Conservation (phyloP, 2,329 filamentous ascomycete genomes). For the Cordyceps farinosa region DNA sequence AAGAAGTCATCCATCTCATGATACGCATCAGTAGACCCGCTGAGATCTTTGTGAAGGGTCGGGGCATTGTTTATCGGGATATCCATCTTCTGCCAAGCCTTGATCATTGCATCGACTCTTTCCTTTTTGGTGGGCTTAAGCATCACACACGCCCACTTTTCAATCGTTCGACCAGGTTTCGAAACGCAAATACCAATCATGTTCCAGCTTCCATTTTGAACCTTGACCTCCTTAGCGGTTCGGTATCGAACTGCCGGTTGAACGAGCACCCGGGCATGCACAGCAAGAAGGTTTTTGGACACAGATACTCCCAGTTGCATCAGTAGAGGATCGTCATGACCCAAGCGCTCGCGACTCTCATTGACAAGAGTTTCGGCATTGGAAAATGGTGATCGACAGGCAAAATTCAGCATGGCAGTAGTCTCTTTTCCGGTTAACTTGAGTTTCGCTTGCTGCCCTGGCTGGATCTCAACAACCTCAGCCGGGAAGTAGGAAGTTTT, state of each 20-base stretch:
- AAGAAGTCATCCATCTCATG: conserved; percentile 32
- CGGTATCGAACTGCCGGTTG: conserved; percentile 60
- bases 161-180: conserved; percentile 43
- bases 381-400: conserved; percentile 60
- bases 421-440: conserved; percentile 61
- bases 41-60: not conserved
- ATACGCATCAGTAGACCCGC: conserved; percentile 14
- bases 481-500: conserved; percentile 63
- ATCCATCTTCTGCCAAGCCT: conserved; percentile 29
- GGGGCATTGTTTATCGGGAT: conserved; percentile 34
- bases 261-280: conserved; percentile 65
- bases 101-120: conserved; percentile 32
- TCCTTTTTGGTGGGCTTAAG: conserved; percentile 30
- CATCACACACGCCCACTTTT: conserved; percentile 49
- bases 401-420: conserved; percentile 66
- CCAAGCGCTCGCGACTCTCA: conserved; percentile 54
- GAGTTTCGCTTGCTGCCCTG: conserved; percentile 60
- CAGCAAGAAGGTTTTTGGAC: conserved; percentile 61
- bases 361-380: conserved; percentile 65
- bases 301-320: conserved; percentile 61
- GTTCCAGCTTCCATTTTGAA: conserved; percentile 65
- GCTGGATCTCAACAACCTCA: conserved; percentile 60
- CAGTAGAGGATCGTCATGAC: conserved; percentile 49
- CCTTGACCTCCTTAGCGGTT: conserved; percentile 28
- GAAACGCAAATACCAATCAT: conserved; percentile 56